Percentiles rank a stretch among this genome's conserved stretches.
These are phyloP conservation scores for Pleurotus salmoneostramineus DNA, from an alignment of 768 basidiomycete genomes.

Conservation along the genomic window DNA sequence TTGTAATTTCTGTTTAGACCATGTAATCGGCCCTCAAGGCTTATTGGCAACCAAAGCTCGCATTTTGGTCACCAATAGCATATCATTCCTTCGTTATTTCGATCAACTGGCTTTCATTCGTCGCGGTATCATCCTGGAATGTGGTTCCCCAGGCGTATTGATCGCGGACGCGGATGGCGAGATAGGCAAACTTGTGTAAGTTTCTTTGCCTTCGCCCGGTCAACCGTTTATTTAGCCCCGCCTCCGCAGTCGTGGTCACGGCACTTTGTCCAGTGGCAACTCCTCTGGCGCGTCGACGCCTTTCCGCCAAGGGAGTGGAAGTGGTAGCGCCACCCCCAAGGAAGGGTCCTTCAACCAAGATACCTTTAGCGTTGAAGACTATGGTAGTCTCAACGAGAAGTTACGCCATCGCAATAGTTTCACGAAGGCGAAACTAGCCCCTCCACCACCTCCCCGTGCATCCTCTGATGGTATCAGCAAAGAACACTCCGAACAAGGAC, in stretches of 20 bases:
- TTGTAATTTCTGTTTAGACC: conserved; percentile 41
- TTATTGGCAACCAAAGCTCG: conserved; percentile 80
- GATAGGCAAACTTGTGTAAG: conserved; percentile 74
- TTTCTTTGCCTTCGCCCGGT: not conserved
- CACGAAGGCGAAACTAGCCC: conserved; percentile 47
- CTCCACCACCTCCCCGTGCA: conserved; percentile 32
- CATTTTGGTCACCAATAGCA: conserved; percentile 82
- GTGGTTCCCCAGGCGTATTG: conserved; percentile 59
- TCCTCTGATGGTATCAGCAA: conserved; percentile 48
- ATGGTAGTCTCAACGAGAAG: conserved; percentile 39
- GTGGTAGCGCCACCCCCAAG: conserved; percentile 29
- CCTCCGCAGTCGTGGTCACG: conserved; percentile 38
- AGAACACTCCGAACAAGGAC: conserved; percentile 78
- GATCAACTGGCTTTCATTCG: conserved; percentile 75
- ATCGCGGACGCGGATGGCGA: conserved; percentile 60
- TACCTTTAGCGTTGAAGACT: not conserved
- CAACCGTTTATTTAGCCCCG: not conserved
- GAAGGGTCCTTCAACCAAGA: not conserved
- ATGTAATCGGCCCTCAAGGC: conserved; percentile 84
- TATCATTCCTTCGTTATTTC: conserved; percentile 78
- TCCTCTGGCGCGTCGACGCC: conserved; percentile 54
- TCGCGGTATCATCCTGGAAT: conserved; percentile 79
- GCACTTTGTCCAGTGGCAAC: conserved; percentile 26
- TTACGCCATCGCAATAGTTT: conserved; percentile 54
- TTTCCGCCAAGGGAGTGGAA: conserved; percentile 21